Conservation (phyloP, 2,329 filamentous ascomycete species). For the Paracorniculantispora psalliotae region DNA sequence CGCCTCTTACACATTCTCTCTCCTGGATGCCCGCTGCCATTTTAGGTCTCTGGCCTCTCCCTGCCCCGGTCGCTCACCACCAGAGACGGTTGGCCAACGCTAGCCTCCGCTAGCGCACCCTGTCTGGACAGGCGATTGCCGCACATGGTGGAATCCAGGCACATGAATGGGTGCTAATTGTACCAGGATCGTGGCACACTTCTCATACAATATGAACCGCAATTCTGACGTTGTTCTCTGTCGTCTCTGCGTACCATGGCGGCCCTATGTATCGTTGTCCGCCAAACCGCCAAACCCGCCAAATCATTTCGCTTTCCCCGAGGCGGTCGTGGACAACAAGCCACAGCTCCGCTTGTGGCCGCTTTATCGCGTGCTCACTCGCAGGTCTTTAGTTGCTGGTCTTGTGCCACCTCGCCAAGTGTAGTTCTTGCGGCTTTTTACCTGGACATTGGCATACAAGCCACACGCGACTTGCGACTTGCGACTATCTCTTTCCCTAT, state of each 20-base stretch:
- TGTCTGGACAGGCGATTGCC: neutral
- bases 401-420: constrained; percentile 3
- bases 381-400: neutral
- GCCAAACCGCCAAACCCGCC: no score
- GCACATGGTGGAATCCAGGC: constrained; percentile 2
- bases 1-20: neutral
- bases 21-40: neutral
- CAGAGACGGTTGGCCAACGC: neutral
- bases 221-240: neutral
- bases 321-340: constrained; percentile 3
- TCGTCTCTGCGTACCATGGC: neutral
- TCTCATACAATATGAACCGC: neutral
- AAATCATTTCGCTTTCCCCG: neutral
- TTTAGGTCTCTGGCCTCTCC: neutral
- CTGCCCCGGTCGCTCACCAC: neutral
- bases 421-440: neutral
- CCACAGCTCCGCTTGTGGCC: neutral
- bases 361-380: constrained; percentile 7
- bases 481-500: no score
- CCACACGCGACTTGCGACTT: neutral
- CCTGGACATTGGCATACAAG: neutral
- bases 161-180: neutral
- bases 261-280: neutral
- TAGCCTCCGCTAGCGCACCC: neutral
- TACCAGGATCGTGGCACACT: constrained; percentile 1